Percentiles rank a stretch among this genome's conserved stretches.
Evolutionary conservation across 495 filamentous ascomycete genomes (phyloP).

Genomic region (Glutinoglossum americanum): DNA sequence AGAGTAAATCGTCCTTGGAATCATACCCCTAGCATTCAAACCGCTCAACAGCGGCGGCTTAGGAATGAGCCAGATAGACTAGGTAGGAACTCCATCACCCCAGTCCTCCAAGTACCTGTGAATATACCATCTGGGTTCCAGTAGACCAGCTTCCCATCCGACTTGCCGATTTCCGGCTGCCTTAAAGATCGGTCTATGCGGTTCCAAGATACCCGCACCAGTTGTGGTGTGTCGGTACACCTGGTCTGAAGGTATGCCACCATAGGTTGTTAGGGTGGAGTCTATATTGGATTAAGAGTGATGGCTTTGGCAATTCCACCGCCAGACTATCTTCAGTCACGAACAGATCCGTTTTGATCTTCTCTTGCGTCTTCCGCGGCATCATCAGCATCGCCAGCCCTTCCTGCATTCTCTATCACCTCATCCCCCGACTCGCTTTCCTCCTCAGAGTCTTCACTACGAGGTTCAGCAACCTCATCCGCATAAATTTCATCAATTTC

Average conservation of each 20-base stretch:
- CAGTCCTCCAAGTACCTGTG: too few species aligned
- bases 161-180: too few species aligned
- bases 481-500: slow-evolving; percentile 70
- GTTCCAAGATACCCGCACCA: too few species aligned
- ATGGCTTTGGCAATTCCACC: background rate
- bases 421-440: slow-evolving; percentile 12
- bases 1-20: too few species aligned
- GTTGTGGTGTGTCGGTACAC: too few species aligned
- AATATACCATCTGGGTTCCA: too few species aligned
- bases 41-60: too few species aligned
- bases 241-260: background rate
- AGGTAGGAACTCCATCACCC: too few species aligned
- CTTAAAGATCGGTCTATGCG: too few species aligned
- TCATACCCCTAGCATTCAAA: too few species aligned
- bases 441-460: slow-evolving; percentile 3
- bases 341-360: background rate
- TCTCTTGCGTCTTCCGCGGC: background rate
- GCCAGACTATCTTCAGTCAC: background rate
- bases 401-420: slow-evolving; percentile 13
- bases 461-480: slow-evolving; percentile 28
- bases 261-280: background rate
- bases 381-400: background rate
- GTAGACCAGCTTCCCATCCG: too few species aligned
- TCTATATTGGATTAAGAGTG: background rate
- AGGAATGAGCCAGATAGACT: too few species aligned